Base-by-base conservation (phyloP, 1,139 yeast species). In the Sugiyamaella grinbergsii region DNA sequence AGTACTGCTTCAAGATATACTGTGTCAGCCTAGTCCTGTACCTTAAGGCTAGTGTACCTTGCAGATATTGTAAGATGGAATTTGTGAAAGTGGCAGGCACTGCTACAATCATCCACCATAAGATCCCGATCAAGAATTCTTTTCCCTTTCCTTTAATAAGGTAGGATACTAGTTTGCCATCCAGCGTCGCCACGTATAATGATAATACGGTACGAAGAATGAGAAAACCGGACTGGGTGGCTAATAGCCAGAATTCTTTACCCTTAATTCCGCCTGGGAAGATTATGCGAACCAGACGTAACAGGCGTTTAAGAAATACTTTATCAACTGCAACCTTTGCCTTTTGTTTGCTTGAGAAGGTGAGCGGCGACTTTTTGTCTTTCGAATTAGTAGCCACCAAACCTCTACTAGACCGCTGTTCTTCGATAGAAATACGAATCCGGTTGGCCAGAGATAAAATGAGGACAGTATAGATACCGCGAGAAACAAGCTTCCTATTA, bases 31-130 rank as follows among this genome's bases (percentile, higher is more conserved):
- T 80, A 34, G 76, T 71, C 59, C 96, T 77, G 58, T 89, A 78
- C 37, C 81, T 67, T 55, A 83, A 77, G 1, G 95, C 80, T 53
- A 91, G 73, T 48, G 81, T 76, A 56, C 80, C 81, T 56, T 85
- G 89, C 3, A 90, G 77, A 74, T 85, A 89, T 38, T 80, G 76
- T 52, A 91, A 76, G 55, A 86, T 69, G 0, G 95, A 80, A 63
- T 90, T 89, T 13, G 88, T 85, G 34, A 86, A 67, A 1, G 96
- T 80, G 0, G 96, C 95, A 0, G 98, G 98, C 4, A 90, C 68
- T 5, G 97, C 96, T 13, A 91, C 74, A 20, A 81, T 63, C 85
- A 91, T 81, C 97, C 97, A 91, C 65, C 81, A 76, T 0, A 80
- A 76, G 53, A 90, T 71, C 41, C 85, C 75, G 58, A 77, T 75